Evolutionary conservation across 768 basidiomycete species (phyloP).

Genomic region (Phylloporus arenicola): DNA sequence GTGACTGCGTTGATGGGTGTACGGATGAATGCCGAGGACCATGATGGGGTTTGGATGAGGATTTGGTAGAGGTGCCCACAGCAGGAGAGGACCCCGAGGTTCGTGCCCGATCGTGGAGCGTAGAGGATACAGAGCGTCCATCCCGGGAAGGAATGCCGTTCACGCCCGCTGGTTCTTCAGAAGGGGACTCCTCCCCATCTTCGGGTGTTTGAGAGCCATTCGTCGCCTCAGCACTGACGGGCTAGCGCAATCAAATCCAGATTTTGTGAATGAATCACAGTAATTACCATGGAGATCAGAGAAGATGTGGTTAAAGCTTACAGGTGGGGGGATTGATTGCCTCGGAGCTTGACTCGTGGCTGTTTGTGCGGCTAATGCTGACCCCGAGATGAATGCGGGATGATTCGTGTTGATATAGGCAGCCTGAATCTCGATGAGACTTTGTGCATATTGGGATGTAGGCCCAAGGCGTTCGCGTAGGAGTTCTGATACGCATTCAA

Average conservation of each 20-base stretch:
- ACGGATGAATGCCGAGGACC: conserved; percentile 32
- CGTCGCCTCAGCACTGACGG: conserved; percentile 56
- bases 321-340: conserved; percentile 45
- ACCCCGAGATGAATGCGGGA: conserved; percentile 85
- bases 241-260: conserved; percentile 35
- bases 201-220: conserved; percentile 48
- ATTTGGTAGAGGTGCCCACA: conserved; percentile 21
- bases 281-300: conserved; percentile 12
- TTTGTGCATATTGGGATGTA: conserved; percentile 94
- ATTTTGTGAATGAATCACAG: conserved; percentile 11
- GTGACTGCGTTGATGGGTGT: conserved; percentile 28
- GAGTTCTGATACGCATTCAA: conserved; percentile 96
- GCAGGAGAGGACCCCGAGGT: conserved; percentile 35
- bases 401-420: conserved; percentile 99
- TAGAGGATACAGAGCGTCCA: conserved; percentile 70
- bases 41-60: conserved; percentile 25
- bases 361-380: conserved; percentile 56
- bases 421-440: conserved; percentile 93
- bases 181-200: conserved; percentile 61
- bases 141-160: conserved; percentile 52
- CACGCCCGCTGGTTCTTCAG: conserved; percentile 49
- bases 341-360: conserved; percentile 37
- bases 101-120: conserved; percentile 69
- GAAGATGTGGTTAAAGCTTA: conserved; percentile 31
- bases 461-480: conserved; percentile 93